phyloP scores from a whole-genome alignment of 2,329 filamentous ascomycete genomes.

The Cercospora citrullina region DNA sequence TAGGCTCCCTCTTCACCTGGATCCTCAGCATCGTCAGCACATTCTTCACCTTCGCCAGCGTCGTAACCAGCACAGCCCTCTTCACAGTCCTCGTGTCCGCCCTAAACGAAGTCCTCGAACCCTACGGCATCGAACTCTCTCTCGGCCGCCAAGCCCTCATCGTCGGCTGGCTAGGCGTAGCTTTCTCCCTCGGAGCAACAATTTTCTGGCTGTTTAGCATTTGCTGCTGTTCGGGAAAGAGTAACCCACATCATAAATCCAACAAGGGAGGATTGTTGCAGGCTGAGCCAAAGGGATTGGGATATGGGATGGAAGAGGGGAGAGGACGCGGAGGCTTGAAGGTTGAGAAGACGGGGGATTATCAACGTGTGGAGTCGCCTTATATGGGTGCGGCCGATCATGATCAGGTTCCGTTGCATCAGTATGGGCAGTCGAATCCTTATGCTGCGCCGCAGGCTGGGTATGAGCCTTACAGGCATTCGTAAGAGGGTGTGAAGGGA shows the following conservation, averaged over 20 bases:
- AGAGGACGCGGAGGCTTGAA: conserved; percentile 41
- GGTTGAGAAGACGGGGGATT: conserved; percentile 62
- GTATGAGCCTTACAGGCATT: conserved; percentile 47
- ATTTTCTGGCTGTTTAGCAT: conserved; percentile 90
- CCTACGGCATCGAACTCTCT: conserved; percentile 67
- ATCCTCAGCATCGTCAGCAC: conserved; percentile 64
- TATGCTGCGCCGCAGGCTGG: conserved; percentile 45
- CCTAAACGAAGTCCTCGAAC: conserved; percentile 65
- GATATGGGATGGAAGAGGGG: conserved; percentile 23
- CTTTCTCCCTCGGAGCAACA: conserved; percentile 70
- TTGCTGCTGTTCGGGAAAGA: conserved; percentile 83
- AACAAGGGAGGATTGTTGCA: conserved; percentile 42
- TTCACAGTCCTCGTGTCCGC: conserved; percentile 68
- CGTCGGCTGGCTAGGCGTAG: conserved; percentile 75
- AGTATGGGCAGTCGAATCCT: conserved; percentile 24
- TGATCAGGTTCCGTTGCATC: conserved; percentile 36
- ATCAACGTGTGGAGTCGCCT: conserved; percentile 55
- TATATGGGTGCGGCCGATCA: conserved; percentile 38
- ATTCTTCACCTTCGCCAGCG: conserved; percentile 63
- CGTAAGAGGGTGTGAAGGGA: neutral
- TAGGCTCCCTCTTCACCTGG: conserved; percentile 79
- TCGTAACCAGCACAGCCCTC: conserved; percentile 72
- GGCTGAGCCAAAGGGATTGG: conserved; percentile 35
- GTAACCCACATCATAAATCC: conserved; percentile 48
- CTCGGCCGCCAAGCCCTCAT: conserved; percentile 71